phyloP scores from a whole-genome alignment of 192 early-diverging fungal genomes.

The Podila epigama region DNA sequence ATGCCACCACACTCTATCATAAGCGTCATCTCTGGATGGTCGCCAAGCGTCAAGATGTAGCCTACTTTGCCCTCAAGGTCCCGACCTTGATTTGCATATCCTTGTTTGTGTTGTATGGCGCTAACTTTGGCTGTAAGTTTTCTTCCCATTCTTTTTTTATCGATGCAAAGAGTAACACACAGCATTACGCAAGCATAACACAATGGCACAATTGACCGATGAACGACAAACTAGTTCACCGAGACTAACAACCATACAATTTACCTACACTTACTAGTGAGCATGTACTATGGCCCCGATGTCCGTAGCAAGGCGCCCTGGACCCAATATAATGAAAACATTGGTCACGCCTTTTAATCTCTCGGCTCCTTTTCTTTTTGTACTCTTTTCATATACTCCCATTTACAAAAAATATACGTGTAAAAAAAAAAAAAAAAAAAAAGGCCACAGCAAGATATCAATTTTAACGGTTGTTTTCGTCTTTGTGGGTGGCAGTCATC shows the following conservation, averaged over 20 bases:
- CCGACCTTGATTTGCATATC: slow-evolving; percentile 20
- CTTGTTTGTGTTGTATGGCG: slow-evolving; percentile 5
- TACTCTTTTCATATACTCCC: no score
- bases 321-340: slow-evolving; percentile 5
- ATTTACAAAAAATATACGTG: not conserved
- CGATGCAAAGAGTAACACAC: slow-evolving; percentile 8
- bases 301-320: slow-evolving; percentile 21
- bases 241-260: no score
- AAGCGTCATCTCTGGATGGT: slow-evolving; percentile 27
- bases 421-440: not conserved
- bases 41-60: slow-evolving; percentile 24
- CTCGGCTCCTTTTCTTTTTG: not conserved
- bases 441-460: not conserved
- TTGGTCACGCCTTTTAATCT: not conserved
- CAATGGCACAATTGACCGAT: no score
- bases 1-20: slow-evolving; percentile 34
- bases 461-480: no score
- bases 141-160: not conserved
- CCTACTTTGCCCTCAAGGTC: slow-evolving; percentile 17
- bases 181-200: no score
- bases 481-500: no score
- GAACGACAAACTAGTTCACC: no score
- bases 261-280: no score
- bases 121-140: slow-evolving; percentile 27
- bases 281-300: not conserved